Conservation (phyloP, 2,329 filamentous ascomycete genomes). For the Nemania abortiva region DNA sequence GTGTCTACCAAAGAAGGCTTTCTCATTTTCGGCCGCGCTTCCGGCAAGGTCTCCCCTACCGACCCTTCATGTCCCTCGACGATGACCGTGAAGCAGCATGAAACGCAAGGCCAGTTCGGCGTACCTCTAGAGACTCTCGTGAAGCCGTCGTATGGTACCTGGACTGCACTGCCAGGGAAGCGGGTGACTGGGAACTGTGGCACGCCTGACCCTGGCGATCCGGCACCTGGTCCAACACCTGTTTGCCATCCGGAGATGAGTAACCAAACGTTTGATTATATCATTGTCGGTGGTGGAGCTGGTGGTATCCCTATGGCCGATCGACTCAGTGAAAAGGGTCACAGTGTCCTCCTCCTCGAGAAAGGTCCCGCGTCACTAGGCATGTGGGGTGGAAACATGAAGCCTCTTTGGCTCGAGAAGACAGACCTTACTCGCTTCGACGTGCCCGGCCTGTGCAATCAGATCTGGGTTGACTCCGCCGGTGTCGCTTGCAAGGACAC, state of each 20-base stretch:
- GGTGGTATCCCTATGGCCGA: slow-evolving; percentile 71
- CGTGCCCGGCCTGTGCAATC: slow-evolving; percentile 77
- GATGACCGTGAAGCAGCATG: slow-evolving; percentile 65
- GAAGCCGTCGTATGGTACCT: slow-evolving; percentile 57
- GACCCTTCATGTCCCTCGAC: slow-evolving; percentile 58
- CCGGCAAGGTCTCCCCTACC: slow-evolving; percentile 58
- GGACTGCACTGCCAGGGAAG: slow-evolving; percentile 60
- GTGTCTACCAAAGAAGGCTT: slow-evolving; percentile 62
- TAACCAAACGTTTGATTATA: slow-evolving; percentile 66
- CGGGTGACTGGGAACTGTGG: slow-evolving; percentile 53
- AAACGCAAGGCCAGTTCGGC: slow-evolving; percentile 67
- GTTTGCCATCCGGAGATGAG: slow-evolving; percentile 50
- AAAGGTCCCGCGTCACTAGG: slow-evolving; percentile 72
- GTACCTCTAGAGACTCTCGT: slow-evolving; percentile 50
- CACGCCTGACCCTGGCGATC: slow-evolving; percentile 38
- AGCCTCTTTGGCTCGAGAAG: slow-evolving; percentile 65
- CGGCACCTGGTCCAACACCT: slow-evolving; percentile 37
- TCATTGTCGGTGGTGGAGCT: slow-evolving; percentile 70
- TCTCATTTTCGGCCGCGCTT: slow-evolving; percentile 68
- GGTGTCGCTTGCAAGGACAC: slow-evolving; percentile 76
- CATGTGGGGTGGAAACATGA: slow-evolving; percentile 72
- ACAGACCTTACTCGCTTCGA: slow-evolving; percentile 77
- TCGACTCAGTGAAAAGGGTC: slow-evolving; percentile 72
- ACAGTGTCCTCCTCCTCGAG: slow-evolving; percentile 73
- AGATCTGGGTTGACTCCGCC: slow-evolving; percentile 74